Conservation (phyloP, 257 asterid genomes). For the Solanum chiquidenum region DNA sequence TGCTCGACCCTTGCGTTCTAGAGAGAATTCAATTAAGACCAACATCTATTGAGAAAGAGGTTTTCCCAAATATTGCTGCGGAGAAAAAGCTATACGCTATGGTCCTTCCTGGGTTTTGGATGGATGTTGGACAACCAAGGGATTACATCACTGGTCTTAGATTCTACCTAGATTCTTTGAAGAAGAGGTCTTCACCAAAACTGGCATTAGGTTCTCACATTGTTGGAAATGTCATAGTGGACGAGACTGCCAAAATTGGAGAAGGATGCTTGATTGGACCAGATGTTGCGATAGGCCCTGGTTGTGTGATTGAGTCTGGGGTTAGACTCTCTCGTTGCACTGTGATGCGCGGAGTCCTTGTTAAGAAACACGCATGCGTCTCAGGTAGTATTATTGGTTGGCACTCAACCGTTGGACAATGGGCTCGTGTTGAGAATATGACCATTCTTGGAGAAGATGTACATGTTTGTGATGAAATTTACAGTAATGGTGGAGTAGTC, state of each 20-base stretch:
- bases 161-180: constrained; percentile 52
- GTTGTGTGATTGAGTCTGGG: constrained; percentile 55
- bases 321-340: constrained; percentile 73
- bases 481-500: constrained; percentile 22
- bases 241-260: constrained; percentile 51
- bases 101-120: constrained; percentile 73
- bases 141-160: constrained; percentile 62
- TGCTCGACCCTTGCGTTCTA: constrained; percentile 51
- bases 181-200: constrained; percentile 37
- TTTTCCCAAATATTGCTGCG: constrained; percentile 52
- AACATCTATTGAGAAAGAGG: constrained; percentile 75
- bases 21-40: constrained; percentile 54
- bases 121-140: constrained; percentile 82
- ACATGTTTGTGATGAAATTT: constrained; percentile 18
- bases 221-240: constrained; percentile 57
- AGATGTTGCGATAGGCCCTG: constrained; percentile 63
- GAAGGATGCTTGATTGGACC: constrained; percentile 75
- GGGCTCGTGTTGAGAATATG: constrained; percentile 27
- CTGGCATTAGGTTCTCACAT: constrained; percentile 44
- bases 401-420: constrained; percentile 24
- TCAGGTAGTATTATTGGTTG: constrained; percentile 24
- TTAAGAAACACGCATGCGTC: constrained; percentile 51
- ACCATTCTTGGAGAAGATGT: constrained; percentile 29
- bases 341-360: constrained; percentile 59
- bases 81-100: constrained; percentile 47